Percentiles rank a stretch among this genome's conserved stretches.
These are phyloP conservation scores for Metarhizium humberi DNA, from an alignment of 2,329 filamentous ascomycete genomes.

Conservation along the genomic window DNA sequence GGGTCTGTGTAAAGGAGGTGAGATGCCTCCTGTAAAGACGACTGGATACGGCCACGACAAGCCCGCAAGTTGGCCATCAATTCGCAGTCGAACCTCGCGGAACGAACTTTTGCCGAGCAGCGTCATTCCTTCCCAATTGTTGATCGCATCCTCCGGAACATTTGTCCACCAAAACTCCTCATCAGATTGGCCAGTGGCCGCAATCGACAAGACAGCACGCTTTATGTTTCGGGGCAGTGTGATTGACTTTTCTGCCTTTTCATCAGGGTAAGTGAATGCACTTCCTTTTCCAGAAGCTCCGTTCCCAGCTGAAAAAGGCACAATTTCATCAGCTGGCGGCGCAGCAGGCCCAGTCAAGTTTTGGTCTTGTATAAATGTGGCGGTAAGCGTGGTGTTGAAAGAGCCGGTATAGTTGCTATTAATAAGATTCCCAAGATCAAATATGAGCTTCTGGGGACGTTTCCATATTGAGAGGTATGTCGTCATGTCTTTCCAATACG, in stretches of 20 bases:
- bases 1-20: conserved; percentile 67
- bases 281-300: conserved; percentile 41
- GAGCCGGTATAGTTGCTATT: conserved; percentile 60
- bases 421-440: conserved; percentile 69
- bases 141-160: conserved; percentile 51
- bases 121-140: conserved; percentile 47
- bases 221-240: conserved; percentile 56
- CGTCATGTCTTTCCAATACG: conserved; percentile 71
- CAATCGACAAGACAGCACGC: conserved; percentile 65
- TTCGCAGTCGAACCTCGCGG: conserved; percentile 66
- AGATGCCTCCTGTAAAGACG: conserved; percentile 74
- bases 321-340: conserved; percentile 51
- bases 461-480: conserved; percentile 61
- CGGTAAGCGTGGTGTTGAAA: conserved; percentile 67
- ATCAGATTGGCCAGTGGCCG: conserved; percentile 62
- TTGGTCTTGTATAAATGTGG: conserved; percentile 53
- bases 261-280: conserved; percentile 56
- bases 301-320: conserved; percentile 54
- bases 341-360: not conserved
- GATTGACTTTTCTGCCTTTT: conserved; percentile 50
- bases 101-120: conserved; percentile 64
- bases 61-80: conserved; percentile 65
- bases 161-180: conserved; percentile 89
- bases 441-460: conserved; percentile 62
- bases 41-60: conserved; percentile 75